Evolutionary conservation across 805 yeast species (phyloP), one percentile per base, ranked within the genome.

Genomic region (Kodamaea hsintzibuensis): DNA sequence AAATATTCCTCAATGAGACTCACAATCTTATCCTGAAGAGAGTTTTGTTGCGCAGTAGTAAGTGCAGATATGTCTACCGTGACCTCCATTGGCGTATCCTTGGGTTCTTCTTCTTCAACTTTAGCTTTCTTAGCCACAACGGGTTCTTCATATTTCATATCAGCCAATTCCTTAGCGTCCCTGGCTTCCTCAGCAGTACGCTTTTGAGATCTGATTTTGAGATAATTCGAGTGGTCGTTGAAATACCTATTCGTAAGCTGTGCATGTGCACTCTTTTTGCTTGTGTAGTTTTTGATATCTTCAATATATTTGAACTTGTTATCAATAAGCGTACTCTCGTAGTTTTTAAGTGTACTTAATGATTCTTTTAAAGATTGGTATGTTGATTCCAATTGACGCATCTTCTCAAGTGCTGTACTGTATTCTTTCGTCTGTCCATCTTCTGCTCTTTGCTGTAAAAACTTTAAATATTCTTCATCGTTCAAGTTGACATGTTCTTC

Each of bases 1-100:
- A 84, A 63, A 53, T 73, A 79, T 53, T 82, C 84, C 52, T 77
- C 83, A 33, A 84, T 65, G 47, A 80, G 69, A 2, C 63, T 65
- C n/a, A 69, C 72, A 17, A 82, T 67, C 55, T 74, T 76, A 0
- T 60, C 59, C 33, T 69, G 68, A 19, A 82, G 57, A 7, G 60
- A 30, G 0, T 54, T 61, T 22, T 72, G 54, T 2, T 27, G 40
- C 1, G 53, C 58, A 2, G 50, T 14, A 1, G 62, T 39, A 8
- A 67, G 53, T 6, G 44, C 40, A 13, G 49, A 42, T 7, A 42
- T 37, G 17, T n/a, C 45, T 2, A 19, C 49, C 9, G 13, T 19
- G 35, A 17, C 22, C 13, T 37, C 40, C 40, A 13, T 25, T n/a
- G 43, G 33, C 2, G 39, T 43, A 5, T 51, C 42, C 27, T 42